Evolutionary conservation across 345 rosid genomes (phyloP).

Genomic region (Populus tremula): DNA sequence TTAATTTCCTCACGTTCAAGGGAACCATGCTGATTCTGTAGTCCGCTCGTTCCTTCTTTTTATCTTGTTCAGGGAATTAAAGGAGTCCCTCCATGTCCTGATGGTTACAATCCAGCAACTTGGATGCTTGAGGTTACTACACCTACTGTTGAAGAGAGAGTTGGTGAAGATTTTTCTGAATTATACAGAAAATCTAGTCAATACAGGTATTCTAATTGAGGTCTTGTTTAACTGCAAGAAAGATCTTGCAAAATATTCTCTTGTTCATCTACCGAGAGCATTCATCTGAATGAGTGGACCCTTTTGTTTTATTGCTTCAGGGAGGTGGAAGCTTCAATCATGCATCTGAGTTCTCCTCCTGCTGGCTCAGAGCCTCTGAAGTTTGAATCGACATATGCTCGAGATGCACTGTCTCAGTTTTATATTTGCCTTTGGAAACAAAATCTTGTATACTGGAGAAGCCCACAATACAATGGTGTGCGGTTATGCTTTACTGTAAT

Average conservation of each 20-base stretch:
- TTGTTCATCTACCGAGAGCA: neutral
- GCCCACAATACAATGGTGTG: constrained; percentile 76
- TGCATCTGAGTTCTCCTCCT: constrained; percentile 51
- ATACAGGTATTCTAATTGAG: constrained; percentile 6
- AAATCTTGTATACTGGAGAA: constrained; percentile 92
- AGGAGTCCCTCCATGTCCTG: constrained; percentile 59
- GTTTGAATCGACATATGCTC: constrained; percentile 57
- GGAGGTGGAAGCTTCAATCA: constrained; percentile 63
- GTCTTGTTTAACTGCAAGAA: neutral
- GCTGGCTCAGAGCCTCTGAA: constrained; percentile 60
- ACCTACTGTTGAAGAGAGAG: constrained; percentile 54
- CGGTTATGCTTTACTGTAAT: constrained; percentile 54
- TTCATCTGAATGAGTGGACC: neutral
- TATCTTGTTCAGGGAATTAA: constrained; percentile 42
- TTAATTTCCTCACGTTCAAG: neutral
- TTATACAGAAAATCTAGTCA: constrained; percentile 54
- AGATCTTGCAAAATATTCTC: neutral
- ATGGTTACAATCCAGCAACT: constrained; percentile 86
- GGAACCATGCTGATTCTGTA: neutral
- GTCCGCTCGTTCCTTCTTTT: neutral
- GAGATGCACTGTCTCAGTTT: constrained; percentile 52
- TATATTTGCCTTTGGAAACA: constrained; percentile 70
- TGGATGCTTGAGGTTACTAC: constrained; percentile 97
- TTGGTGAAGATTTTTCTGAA: constrained; percentile 70
- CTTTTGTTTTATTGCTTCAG: constrained; percentile 31